Conservation (phyloP, 2,329 filamentous ascomycete genomes). For the Nakataea oryzae region DNA sequence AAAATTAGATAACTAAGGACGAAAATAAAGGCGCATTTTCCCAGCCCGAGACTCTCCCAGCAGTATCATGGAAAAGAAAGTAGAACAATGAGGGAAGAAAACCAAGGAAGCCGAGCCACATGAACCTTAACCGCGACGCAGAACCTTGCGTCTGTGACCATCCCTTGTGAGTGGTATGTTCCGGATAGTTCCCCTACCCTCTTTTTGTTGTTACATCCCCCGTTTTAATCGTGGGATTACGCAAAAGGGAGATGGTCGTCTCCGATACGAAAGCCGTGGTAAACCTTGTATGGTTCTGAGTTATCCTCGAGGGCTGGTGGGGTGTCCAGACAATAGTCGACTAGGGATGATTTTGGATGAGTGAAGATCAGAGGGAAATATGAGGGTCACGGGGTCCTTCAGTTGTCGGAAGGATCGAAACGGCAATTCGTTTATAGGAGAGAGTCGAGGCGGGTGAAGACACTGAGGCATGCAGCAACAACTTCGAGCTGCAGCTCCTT, state of each 20-base stretch:
- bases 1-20: background rate
- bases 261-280: background rate
- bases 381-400: background rate
- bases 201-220: background rate
- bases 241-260: background rate
- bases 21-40: background rate
- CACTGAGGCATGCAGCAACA: constrained; percentile 89
- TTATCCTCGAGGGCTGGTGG: background rate
- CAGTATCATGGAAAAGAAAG: background rate
- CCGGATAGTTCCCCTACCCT: background rate
- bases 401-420: background rate
- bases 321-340: background rate
- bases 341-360: background rate
- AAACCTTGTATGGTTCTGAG: background rate
- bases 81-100: background rate
- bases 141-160: background rate
- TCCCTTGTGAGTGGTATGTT: background rate
- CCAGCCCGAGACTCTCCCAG: background rate
- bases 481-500: constrained; percentile 96
- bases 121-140: background rate
- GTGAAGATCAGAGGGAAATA: constrained; percentile 1
- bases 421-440: constrained; percentile 53
- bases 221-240: background rate
- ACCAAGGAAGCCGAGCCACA: background rate
- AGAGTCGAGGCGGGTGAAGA: constrained; percentile 95